A percentile compares a stretch with the other conserved stretches of the same genome.
Conservation (phyloP, 2,329 filamentous ascomycete genomes). For the Talaromyces verruculosus region DNA sequence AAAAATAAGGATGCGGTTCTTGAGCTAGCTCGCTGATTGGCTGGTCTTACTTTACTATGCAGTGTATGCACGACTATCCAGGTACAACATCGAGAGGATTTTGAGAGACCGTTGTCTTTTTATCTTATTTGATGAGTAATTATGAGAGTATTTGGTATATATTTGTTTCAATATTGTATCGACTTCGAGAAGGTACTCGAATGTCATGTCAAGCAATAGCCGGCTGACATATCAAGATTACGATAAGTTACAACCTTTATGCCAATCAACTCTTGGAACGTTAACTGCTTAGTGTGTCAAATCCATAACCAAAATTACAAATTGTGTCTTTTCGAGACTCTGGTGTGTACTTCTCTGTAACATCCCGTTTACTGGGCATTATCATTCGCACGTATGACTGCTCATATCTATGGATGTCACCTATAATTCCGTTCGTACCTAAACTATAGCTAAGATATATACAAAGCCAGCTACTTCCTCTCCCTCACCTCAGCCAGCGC, state of each 20-base stretch:
- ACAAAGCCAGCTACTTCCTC: too few relatives aligned
- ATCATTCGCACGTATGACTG: too few relatives aligned
- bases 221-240: slow-evolving; percentile 3
- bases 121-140: not conserved
- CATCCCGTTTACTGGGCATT: too few relatives aligned
- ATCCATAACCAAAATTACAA: not conserved
- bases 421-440: too few relatives aligned
- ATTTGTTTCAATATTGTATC: not conserved
- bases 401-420: too few relatives aligned
- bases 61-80: not conserved
- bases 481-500: not conserved
- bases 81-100: slow-evolving; percentile 23
- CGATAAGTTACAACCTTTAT: not conserved
- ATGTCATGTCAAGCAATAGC: not conserved
- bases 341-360: too few relatives aligned
- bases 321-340: too few relatives aligned
- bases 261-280: not conserved
- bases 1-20: not conserved
- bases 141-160: not conserved
- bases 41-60: not conserved
- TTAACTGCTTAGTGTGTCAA: not conserved
- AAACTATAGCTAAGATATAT: too few relatives aligned
- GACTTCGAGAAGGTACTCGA: slow-evolving; percentile 1
- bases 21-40: not conserved
- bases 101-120: slow-evolving; percentile 39